Evolutionary conservation across 1,139 yeast species (phyloP), one percentile per base, ranked within the genome.

Genomic region (Suhomyces atakaporum): DNA sequence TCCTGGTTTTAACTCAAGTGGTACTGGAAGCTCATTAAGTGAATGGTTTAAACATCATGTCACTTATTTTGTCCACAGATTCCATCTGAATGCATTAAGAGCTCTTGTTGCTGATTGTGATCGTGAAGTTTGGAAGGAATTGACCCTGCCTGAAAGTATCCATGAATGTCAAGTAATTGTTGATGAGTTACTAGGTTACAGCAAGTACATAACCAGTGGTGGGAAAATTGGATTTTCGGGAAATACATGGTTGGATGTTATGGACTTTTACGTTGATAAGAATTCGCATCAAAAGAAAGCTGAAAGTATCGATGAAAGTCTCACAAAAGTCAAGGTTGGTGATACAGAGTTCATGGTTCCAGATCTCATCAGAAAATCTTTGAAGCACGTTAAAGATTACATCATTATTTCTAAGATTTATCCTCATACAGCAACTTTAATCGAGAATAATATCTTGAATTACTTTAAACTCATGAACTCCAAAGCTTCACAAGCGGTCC

Each of bases 71-170:
- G 63, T 81, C 28, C 71, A 69, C 31, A 66, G 80, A 29, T 74
- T 76, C 50, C 89, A 84, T 49, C 72, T 73, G 40, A 67, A 69
- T 13, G 66, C 76, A 21, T 57, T 79, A 38, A 69, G 63, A 34
- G 51, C 54, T 13, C 61, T 85, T 31, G 66, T 75, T 8, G 55
- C 56, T 3, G 64, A 69, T 12, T 69, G 87, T 45, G 92, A 85
- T 38, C 67, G 67, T 34, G 97, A 90, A 47, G 66, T 66, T 14
- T 92, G 98, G 98, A 79, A 77, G 38, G 95, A 90, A 40, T 75
- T 74, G 5, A 53, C 60, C 0, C 40, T 47, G 22, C 16, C 23
- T 0, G 38, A 34, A 3, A 24, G 32, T 3, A 61, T 82, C 0
- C 49, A 60, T 1, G 55, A 60, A 1, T 54, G 76, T 3, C 96